Conservation (phyloP, 257 asterid genomes). For the Nicotiana tomentosiformis region DNA sequence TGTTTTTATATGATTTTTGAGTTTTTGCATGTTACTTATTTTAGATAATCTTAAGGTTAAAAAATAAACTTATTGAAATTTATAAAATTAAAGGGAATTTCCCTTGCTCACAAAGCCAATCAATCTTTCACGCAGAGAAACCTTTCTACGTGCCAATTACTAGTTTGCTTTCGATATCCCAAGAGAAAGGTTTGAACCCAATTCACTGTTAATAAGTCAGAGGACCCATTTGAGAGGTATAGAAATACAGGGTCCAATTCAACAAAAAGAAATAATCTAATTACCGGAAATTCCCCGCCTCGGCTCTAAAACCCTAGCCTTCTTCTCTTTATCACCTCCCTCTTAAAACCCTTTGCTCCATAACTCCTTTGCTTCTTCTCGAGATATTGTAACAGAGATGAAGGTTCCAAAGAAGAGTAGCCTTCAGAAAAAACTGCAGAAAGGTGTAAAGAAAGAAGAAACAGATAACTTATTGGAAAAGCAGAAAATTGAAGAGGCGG, state of each 20-base stretch:
- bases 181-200: too few relatives aligned
- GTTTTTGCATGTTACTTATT: too few relatives aligned
- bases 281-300: neutral
- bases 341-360: neutral
- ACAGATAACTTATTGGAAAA: neutral
- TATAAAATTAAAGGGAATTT: too few relatives aligned
- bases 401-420: constrained; percentile 1
- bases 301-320: neutral
- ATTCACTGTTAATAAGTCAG: too few relatives aligned
- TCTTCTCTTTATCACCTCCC: neutral
- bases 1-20: too few relatives aligned
- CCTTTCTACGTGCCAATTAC: too few relatives aligned
- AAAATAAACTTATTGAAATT: too few relatives aligned
- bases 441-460: neutral
- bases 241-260: neutral
- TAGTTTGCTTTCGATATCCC: too few relatives aligned
- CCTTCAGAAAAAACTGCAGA: neutral
- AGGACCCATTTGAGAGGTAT: neutral
- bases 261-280: neutral
- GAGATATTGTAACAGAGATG: neutral
- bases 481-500: neutral
- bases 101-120: too few relatives aligned
- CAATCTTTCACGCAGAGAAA: too few relatives aligned
- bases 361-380: neutral
- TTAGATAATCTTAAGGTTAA: too few relatives aligned